Percentiles rank a stretch among this genome's conserved stretches.
phyloP scores from a whole-genome alignment of 352 stramenopile genomes.

The Phytophthora pluvialis region DNA sequence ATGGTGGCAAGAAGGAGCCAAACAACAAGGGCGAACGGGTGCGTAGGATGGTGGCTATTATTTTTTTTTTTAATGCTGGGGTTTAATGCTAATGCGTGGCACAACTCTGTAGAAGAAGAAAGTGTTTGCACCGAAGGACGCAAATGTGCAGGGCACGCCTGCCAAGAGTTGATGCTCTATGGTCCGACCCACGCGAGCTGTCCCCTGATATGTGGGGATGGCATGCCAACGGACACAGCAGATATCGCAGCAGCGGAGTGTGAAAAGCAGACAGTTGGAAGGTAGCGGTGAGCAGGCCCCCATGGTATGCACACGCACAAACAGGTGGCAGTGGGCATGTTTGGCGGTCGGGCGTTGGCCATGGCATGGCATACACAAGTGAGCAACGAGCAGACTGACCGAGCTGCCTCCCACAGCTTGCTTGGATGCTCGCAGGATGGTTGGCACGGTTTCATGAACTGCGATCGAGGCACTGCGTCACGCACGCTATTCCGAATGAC shows the following conservation, averaged over 20 bases:
- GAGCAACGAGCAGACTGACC: slow-evolving; percentile 17
- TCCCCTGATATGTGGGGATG: slow-evolving; percentile 12
- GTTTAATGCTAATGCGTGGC: slow-evolving; percentile 4
- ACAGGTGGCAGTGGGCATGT: slow-evolving; percentile 15
- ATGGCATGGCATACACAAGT: slow-evolving; percentile 4
- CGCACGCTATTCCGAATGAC: slow-evolving; percentile 14
- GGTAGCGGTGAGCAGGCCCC: slow-evolving; percentile 13
- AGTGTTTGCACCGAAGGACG: slow-evolving; percentile 66
- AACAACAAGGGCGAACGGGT: slow-evolving; percentile 42
- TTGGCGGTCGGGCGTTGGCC: slow-evolving; percentile 14
- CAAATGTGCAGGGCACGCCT: slow-evolving; percentile 42
- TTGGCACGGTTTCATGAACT: slow-evolving; percentile 23
- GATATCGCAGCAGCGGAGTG: slow-evolving; percentile 17
- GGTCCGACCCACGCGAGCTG: slow-evolving; percentile 14
- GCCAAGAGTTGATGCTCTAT: slow-evolving; percentile 43
- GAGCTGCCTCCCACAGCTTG: slow-evolving; percentile 12
- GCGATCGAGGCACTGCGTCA: slow-evolving; percentile 11
- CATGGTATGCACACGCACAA: slow-evolving; percentile 16
- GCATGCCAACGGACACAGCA: slow-evolving; percentile 20
- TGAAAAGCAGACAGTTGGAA: slow-evolving; percentile 27
- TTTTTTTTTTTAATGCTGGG: not conserved
- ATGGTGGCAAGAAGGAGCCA: slow-evolving; percentile 41
- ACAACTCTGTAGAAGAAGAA: slow-evolving; percentile 59
- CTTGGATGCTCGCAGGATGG: slow-evolving; percentile 21
- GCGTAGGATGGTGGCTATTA: not conserved